A percentile compares a stretch with the other conserved stretches of the same genome.
These are phyloP conservation scores for Eutrema yunnanense DNA, from an alignment of 345 rosid genomes.

Conservation along the genomic window DNA sequence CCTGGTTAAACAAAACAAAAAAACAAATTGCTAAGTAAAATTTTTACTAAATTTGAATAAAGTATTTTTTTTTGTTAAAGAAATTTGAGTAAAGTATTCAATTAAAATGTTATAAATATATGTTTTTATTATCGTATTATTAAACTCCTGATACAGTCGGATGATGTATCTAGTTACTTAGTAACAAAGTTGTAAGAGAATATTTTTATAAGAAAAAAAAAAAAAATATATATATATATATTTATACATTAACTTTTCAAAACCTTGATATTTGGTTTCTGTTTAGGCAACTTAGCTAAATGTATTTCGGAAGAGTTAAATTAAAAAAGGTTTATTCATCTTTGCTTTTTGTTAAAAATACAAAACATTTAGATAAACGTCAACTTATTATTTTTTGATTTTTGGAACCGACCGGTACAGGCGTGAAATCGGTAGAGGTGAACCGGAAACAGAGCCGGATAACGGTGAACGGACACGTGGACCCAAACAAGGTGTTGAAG, in stretches of 20 bases:
- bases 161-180: too few species aligned
- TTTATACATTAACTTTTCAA: neutral
- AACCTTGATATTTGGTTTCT: neutral
- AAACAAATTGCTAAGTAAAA: too few species aligned
- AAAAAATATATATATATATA: neutral
- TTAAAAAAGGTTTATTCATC: neutral
- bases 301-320: neutral
- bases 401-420: conserved; percentile 22
- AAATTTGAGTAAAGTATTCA: neutral
- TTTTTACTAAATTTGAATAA: too few species aligned
- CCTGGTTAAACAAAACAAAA: too few species aligned
- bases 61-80: too few species aligned
- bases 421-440: conserved; percentile 43
- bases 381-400: neutral
- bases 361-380: neutral
- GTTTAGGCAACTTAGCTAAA: neutral
- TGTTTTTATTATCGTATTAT: neutral
- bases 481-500: conserved; percentile 49
- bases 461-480: conserved; percentile 44
- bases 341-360: neutral
- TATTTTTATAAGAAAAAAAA: rapidly evolving
- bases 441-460: conserved; percentile 45
- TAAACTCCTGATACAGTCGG: neutral
- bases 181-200: too few species aligned
- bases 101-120: too few species aligned